Base-by-base conservation (phyloP, 2,329 filamentous ascomycete species). In the Apiospora sp. region DNA sequence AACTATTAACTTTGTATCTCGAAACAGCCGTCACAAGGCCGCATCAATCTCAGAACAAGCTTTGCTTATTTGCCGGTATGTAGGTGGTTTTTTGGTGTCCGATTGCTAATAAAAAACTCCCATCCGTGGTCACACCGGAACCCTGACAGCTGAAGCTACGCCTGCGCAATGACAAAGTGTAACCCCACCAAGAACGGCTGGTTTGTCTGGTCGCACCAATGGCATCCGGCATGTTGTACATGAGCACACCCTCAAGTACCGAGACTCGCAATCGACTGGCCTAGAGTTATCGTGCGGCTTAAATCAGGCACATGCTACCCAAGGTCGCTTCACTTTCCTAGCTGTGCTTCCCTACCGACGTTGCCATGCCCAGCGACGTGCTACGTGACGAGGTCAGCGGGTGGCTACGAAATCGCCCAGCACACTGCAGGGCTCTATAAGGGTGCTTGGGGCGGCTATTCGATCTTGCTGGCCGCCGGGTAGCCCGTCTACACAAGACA, bases 171-270 rank as follows among this genome's bases (percentile, higher is more conserved):
- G 58, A 64, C 34, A 49, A 46, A 4, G 48, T 70, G 68, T n/a
- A 16, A 70, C 68, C 68, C 68, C 68, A 70, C 68, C 43, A 58
- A 44, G 41, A 43, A 37, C 30, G 24, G 27, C 27, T 49, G 41
- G 44, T 16, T 34, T 24, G 27, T 24, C 34, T 69, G 30, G 68
- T 51, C 37, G 46, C 46, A 44, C 68, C 68, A 70, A 70, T 70
- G n/a, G 68, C 34, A 58, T 34, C 27, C 46, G 24, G 16, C 34
- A 58, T 64, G 48, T 58, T 48, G 30, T 37, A 70, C 46, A 70
- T 41, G 68, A 70, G 46, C 46, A 70, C 68, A 70, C 68, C 68
- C 68, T 70, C 46, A 58, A 48, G 27, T 69, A 27, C 27, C 44
- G 44, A 27, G 27, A 14, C 27, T 49, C 27, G 67, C 48, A n/a